Evolutionary conservation across 192 early-diverging fungal species (phyloP), one percentile per base, ranked within the genome.

Genomic region (Podila minutissima): DNA sequence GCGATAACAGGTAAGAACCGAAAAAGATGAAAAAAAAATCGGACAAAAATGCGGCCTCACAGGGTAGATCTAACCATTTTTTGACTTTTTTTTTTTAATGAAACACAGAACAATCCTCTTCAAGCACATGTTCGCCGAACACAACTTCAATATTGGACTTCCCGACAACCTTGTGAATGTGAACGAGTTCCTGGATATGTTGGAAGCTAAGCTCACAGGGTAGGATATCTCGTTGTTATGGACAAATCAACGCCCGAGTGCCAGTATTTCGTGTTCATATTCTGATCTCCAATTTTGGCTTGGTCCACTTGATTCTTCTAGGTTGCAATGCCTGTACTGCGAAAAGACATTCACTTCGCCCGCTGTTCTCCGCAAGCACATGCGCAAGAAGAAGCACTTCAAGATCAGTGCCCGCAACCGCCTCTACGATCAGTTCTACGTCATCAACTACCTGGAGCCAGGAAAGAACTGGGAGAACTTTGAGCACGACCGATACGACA

Each of bases 341-440:
- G 97, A 98, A 84, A 95, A 95, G 84, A 92, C 89, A 19, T 98
- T 97, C 78, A 95, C 94, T 24, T 92, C 94, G 13, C 85, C 91
- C 13, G 93, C 94, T 1, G 95, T 97, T 24, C 85, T 98, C 72
- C 90, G 97, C 64, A 95, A 96, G 83, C 97, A 98, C 67, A 98
- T 98, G 97, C 93, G 97, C 74, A 98, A 98, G 85, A 98, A 97
- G 92, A 97, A 95, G 86, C 97, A 98, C 83, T 98, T 98, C 82
- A 94, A 95, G 83, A 95, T 98, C 82, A 94, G 92, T 67, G 89
- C 96, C 26, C 91, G 91, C 33, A 98, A 98, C 85, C 89, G 89
- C 57, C 86, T 93, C 48, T 98, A 98, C 55, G 97, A 98, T 78
- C 92, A 93, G 24, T 98, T 97, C 84, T 98, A 97, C 74, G 92